phyloP scores from a whole-genome alignment of 2,329 filamentous ascomycete species.

The Hymenoscyphus linearis region DNA sequence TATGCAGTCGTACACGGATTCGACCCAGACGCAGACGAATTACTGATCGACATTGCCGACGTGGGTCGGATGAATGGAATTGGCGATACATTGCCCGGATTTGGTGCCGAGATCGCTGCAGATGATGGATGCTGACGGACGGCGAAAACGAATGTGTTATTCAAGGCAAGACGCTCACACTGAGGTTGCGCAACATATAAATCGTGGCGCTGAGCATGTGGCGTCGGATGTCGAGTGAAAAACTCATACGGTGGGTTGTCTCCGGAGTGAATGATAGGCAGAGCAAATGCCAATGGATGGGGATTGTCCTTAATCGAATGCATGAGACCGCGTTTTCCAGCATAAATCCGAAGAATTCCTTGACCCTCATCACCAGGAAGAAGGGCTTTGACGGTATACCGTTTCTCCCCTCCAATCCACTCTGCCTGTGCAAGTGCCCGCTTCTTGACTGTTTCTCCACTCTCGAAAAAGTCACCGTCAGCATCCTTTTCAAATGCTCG shows the following conservation, averaged over 20 bases:
- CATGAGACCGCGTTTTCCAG: conserved; percentile 91
- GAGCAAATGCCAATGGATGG: conserved; percentile 78
- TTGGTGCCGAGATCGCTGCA: conserved; percentile 37
- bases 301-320: conserved; percentile 96
- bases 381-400: conserved; percentile 88
- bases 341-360: conserved; percentile 84
- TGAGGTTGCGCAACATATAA: conserved; percentile 96
- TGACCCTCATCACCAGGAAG: conserved; percentile 88
- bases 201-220: conserved; percentile 94
- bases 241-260: conserved; percentile 95
- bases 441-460: conserved; percentile 79
- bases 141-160: conserved; percentile 97
- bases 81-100: conserved; percentile 39
- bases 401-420: conserved; percentile 82
- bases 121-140: conserved; percentile 86
- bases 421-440: conserved; percentile 85
- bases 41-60: conserved; percentile 61
- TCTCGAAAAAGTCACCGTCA: conserved; percentile 92
- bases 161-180: conserved; percentile 78
- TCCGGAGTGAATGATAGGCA: conserved; percentile 87
- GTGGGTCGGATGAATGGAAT: conserved; percentile 56
- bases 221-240: conserved; percentile 86
- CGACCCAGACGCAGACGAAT: conserved; percentile 51
- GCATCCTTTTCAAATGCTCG: conserved; percentile 72
- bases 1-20: conserved; percentile 48